Evolutionary conservation across 164 flowering plant species (phyloP), one percentile per base, ranked within the genome.

Genomic region (Umbilicus rupestris): DNA sequence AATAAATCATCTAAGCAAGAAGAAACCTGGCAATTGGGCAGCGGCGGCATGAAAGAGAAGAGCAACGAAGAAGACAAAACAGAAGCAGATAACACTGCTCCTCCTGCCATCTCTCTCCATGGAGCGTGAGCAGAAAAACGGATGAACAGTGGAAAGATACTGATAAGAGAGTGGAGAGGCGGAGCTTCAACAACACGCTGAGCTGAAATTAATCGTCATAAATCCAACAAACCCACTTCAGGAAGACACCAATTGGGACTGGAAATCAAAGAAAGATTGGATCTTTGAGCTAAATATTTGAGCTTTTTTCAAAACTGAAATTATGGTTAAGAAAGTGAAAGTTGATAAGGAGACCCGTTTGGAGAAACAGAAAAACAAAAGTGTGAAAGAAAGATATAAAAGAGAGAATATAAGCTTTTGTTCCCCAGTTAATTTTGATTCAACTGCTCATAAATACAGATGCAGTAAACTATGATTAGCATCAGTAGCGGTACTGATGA

Each of bases 181-280:
- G 60, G 33, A 55, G 60, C 29, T 52, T 24, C 58, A 26, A 24
- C 14, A 52, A 22, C 29, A 52, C 22, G 22, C 52, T 47, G 58
- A 22, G 19, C 22, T 55, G 22, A 28, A 55, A 26, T 3, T 3
- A 50, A 50, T 8, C n/a, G 60, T 55, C 33, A 55, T 12, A 28
- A 55, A 55, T 2, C 33, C 33, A 28, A 55, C 35, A 28, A 55
- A 28, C 60, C 60, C 60, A 55, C 28, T 55, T 55, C 60, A 55
- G 60, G 33, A 55, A 52, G 60, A 55, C 28, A 22, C 57, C 57
- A 22, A 20, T 26, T 50, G 57, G 22, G 29, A 50, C 28, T 20
- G 22, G 57, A 50, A 50, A 50, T 50, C n/a, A 50, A 50, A 9
- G 57, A 50, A 49, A 50, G 57, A 50, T 22, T 50, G 57, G 57